phyloP scores from a whole-genome alignment of 169 alveolate species.

The Perkinsus olseni region DNA sequence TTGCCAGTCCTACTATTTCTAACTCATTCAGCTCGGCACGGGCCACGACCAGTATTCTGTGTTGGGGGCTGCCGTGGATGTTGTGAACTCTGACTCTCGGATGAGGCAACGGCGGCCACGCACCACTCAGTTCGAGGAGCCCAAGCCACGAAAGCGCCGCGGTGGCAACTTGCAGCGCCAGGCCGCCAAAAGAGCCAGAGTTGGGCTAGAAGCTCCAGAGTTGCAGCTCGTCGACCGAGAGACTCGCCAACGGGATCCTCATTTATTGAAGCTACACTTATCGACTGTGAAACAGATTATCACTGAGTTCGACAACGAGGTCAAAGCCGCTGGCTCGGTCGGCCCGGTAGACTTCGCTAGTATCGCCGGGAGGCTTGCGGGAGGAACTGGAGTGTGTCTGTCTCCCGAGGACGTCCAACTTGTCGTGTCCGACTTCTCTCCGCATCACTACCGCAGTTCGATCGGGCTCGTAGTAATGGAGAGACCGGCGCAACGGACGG shows the following conservation, averaged over 20 bases:
- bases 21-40: too few relatives aligned
- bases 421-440: background rate
- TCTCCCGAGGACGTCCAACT: background rate
- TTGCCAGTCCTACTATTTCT: too few relatives aligned
- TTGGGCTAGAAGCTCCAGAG: background rate
- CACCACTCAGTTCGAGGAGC: background rate
- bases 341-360: background rate
- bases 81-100: background rate
- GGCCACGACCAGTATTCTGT: too few relatives aligned
- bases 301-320: background rate
- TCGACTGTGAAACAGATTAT: background rate
- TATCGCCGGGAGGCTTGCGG: background rate
- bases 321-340: background rate
- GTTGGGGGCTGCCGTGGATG: too few relatives aligned
- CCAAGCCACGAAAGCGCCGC: background rate
- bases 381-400: background rate
- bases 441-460: background rate
- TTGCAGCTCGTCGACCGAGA: background rate
- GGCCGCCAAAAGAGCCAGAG: background rate
- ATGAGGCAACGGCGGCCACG: background rate
- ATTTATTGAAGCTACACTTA: background rate
- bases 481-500: background rate
- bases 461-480: background rate
- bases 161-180: background rate
- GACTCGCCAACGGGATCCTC: background rate